Evolutionary conservation across 2,329 filamentous ascomycete genomes (phyloP).

Genomic region (Trichoderma harzianum): DNA sequence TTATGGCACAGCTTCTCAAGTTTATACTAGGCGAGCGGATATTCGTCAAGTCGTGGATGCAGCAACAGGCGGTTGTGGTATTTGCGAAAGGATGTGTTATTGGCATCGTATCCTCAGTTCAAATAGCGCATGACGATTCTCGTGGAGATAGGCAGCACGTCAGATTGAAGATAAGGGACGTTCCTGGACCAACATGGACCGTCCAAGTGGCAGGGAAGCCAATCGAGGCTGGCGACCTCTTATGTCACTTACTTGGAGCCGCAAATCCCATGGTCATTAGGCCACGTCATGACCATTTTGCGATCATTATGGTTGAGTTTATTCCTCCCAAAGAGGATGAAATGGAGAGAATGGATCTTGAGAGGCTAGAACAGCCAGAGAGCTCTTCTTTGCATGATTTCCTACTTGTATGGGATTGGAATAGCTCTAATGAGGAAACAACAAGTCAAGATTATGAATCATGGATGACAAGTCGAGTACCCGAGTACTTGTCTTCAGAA

Average conservation of each 20-base stretch:
- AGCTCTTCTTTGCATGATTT: not conserved
- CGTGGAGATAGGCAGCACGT: not conserved
- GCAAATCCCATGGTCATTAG: not conserved
- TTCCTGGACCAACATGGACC: not conserved
- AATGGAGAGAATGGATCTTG: not conserved
- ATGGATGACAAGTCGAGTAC: not conserved
- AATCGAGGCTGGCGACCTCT: not conserved
- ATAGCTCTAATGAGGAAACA: not conserved
- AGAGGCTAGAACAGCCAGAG: too few relatives aligned
- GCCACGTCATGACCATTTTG: not conserved
- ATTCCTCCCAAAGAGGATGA: not conserved
- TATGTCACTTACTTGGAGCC: not conserved
- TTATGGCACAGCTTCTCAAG: not conserved
- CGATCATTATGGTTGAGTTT: not conserved
- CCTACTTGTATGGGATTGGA: slow-evolving; percentile 9
- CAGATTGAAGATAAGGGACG: not conserved
- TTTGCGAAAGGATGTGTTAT: not conserved
- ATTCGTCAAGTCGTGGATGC: not conserved
- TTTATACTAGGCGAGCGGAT: not conserved
- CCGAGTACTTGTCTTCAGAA: not conserved
- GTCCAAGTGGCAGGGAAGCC: not conserved
- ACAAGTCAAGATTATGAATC: not conserved
- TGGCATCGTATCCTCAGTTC: not conserved
- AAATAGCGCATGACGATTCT: not conserved
- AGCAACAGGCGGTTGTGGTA: not conserved